phyloP scores from a whole-genome alignment of 345 rosid species.

The Clausena lansium region DNA sequence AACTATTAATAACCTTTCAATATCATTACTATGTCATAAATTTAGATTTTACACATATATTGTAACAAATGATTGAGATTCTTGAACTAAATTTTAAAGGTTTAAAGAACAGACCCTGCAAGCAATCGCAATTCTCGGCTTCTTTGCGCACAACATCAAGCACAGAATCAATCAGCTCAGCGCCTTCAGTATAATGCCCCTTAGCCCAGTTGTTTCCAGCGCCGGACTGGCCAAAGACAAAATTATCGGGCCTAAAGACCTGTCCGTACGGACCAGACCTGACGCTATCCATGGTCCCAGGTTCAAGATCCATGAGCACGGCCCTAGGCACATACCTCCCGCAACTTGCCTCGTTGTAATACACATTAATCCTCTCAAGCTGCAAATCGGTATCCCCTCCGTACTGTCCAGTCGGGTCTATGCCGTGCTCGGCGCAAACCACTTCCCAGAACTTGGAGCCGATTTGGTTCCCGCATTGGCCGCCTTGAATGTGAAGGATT shows the following conservation, averaged over 20 bases:
- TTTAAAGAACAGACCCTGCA: slow-evolving; percentile 25
- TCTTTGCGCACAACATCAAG: slow-evolving; percentile 46
- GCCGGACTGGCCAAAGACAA: slow-evolving; percentile 46
- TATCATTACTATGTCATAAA: background rate
- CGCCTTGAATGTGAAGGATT: slow-evolving; percentile 25
- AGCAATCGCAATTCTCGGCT: slow-evolving; percentile 42
- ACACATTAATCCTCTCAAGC: slow-evolving; percentile 31
- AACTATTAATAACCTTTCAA: background rate
- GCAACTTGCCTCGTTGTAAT: slow-evolving; percentile 42
- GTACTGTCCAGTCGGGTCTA: slow-evolving; percentile 10
- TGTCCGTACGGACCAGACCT: slow-evolving; percentile 31
- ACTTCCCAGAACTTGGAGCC: slow-evolving; percentile 24
- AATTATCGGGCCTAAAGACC: slow-evolving; percentile 47
- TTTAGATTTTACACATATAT: no score
- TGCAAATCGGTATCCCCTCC: background rate
- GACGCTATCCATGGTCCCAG: slow-evolving; percentile 45
- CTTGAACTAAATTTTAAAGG: background rate
- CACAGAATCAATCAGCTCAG: slow-evolving; percentile 40
- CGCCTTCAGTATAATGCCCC: slow-evolving; percentile 44
- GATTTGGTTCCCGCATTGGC: slow-evolving; percentile 25
- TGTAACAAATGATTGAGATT: no score
- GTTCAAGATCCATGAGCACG: slow-evolving; percentile 45
- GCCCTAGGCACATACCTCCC: slow-evolving; percentile 40
- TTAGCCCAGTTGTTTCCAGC: slow-evolving; percentile 54
- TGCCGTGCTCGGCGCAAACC: slow-evolving; percentile 22